A percentile compares a stretch with the other conserved stretches of the same genome.
These are phyloP conservation scores for Rhexocercosporidium sp. DNA, from an alignment of 2,329 filamentous ascomycete species.

Conservation along the genomic window DNA sequence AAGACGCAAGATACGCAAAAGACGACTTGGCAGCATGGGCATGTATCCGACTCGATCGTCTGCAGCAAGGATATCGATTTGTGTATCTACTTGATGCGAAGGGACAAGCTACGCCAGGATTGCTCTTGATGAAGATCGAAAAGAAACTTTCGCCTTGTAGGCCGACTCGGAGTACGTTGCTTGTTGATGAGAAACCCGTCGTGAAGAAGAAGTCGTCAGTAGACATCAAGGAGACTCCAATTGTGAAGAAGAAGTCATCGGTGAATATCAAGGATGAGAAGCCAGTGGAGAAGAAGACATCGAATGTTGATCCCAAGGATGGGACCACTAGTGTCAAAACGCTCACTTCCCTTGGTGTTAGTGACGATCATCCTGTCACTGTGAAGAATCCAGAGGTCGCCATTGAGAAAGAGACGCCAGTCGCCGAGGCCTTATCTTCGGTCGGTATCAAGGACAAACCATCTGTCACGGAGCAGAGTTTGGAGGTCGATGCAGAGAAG, in stretches of 20 bases:
- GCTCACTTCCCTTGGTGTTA: background rate
- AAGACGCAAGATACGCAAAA: constrained; percentile 80
- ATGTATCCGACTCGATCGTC: constrained; percentile 82
- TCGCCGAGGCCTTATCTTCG: background rate
- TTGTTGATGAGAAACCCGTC: background rate
- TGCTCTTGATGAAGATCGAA: constrained; percentile 74
- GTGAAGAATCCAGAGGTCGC: background rate
- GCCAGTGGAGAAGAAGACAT: background rate
- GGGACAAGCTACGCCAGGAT: constrained; percentile 68
- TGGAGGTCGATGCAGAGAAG: background rate
- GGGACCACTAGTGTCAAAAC: background rate
- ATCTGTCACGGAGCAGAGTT: background rate
- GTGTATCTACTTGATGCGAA: constrained; percentile 75
- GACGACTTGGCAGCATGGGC: constrained; percentile 88
- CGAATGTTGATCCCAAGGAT: background rate
- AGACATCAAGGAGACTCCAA: background rate
- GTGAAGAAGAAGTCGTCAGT: background rate
- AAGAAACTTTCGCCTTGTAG: constrained; percentile 50
- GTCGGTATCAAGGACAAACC: background rate
- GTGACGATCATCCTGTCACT: background rate
- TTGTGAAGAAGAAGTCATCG: background rate
- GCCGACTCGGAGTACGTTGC: background rate
- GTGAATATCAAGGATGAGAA: background rate
- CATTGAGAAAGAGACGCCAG: background rate
- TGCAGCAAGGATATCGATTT: constrained; percentile 77